A percentile compares a stretch with the other conserved stretches of the same genome.
Conservation (phyloP, 1,284 basidiomycete species). For the Ganoderma lucidum region DNA sequence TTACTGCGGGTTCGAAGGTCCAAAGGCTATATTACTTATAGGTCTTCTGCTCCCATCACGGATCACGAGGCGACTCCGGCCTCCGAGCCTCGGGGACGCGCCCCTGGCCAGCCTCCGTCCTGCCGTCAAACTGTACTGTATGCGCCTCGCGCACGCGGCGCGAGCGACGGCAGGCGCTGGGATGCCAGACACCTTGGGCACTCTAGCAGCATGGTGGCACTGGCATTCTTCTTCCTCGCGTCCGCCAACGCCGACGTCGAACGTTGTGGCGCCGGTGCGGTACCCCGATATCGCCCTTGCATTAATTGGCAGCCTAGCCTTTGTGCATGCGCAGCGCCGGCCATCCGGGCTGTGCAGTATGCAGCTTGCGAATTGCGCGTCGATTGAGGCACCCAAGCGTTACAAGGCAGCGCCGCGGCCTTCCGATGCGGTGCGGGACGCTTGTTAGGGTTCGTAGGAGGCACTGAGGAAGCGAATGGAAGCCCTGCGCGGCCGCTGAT, state of each 20-base stretch:
- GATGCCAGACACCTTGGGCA: background rate
- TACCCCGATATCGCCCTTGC: background rate
- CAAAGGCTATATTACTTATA: background rate
- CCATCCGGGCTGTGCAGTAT: background rate
- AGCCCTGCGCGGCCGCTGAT: background rate
- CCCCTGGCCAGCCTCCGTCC: background rate
- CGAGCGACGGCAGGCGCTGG: background rate
- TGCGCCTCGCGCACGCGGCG: background rate
- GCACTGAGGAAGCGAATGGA: background rate
- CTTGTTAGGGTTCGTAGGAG: slow-evolving; percentile 11
- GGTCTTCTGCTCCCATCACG: background rate
- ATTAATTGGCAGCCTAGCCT: background rate
- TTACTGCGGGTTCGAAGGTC: background rate
- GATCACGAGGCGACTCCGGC: background rate
- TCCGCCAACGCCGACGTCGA: background rate
- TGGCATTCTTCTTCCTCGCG: background rate
- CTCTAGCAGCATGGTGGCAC: background rate
- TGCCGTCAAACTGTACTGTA: background rate
- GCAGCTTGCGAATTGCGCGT: background rate
- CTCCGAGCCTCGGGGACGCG: background rate
- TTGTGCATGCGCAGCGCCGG: background rate
- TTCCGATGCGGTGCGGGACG: slow-evolving; percentile 5
- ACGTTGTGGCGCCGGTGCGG: slow-evolving; percentile 11
- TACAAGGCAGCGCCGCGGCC: background rate
- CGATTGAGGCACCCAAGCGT: background rate